Conservation (phyloP, 805 yeast genomes). For the Naumovozyma castellii region DNA sequence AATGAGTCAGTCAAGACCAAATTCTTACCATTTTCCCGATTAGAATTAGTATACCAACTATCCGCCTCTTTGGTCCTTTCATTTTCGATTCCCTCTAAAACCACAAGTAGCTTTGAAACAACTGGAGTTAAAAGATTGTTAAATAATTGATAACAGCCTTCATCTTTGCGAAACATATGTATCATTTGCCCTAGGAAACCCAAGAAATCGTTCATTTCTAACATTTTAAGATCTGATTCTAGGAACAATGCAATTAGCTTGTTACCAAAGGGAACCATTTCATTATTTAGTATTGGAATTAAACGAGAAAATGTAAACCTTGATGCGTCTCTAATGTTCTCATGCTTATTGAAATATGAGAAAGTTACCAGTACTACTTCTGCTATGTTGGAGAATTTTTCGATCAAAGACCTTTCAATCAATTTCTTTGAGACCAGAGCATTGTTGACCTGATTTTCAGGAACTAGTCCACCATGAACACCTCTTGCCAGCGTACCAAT, state of each 20-base stretch:
- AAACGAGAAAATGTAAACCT: slow-evolving; percentile 82
- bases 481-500: slow-evolving; percentile 88
- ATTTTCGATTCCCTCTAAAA: slow-evolving; percentile 36
- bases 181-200: slow-evolving; percentile 82
- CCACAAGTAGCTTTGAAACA: slow-evolving; percentile 48
- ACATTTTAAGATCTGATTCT: slow-evolving; percentile 43
- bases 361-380: slow-evolving; percentile 78
- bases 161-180: slow-evolving; percentile 63
- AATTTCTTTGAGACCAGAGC: slow-evolving; percentile 24
- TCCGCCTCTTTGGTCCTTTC: slow-evolving; percentile 25
- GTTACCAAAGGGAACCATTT: slow-evolving; percentile 46
- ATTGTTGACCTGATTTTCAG: slow-evolving; percentile 33
- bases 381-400: slow-evolving; percentile 56
- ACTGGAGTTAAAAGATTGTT: slow-evolving; percentile 70
- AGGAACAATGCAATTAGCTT: slow-evolving; percentile 63
- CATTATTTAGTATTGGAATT: slow-evolving; percentile 57
- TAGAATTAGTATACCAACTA: slow-evolving; percentile 4
- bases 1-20: slow-evolving; percentile 48
- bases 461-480: slow-evolving; percentile 44
- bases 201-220: slow-evolving; percentile 71
- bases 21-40: slow-evolving; percentile 10
- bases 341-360: slow-evolving; percentile 59
- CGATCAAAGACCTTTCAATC: slow-evolving; percentile 28
- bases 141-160: slow-evolving; percentile 60
- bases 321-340: slow-evolving; percentile 71